Base-by-base conservation (phyloP, 2,329 filamentous ascomycete species). In the Colletotrichum euphorbiae region DNA sequence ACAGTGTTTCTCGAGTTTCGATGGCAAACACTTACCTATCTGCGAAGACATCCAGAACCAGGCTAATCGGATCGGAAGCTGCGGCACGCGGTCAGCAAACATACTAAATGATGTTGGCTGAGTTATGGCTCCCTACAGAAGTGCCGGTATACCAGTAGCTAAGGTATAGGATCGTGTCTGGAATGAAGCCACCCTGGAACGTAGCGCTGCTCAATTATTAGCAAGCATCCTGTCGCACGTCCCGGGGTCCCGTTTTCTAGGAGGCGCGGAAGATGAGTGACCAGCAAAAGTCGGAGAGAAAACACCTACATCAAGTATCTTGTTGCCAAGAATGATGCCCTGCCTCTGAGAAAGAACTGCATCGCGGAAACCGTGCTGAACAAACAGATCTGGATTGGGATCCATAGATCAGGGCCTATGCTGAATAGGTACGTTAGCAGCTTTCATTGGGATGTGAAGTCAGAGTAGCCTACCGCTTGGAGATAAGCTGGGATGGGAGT, bases 141-240 rank as follows among this genome's bases (percentile, higher is more conserved):
- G 48, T 84, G 2, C 87, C 85, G 11, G 86, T 92, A 77, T 92
- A 93, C 78, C 89, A 93, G 75, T 93, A 93, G 31, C 85, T 88
- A 2, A 92, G 54, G 11, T 68, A 68, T 3, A 68, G 7, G 19
- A 68, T 68, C 9, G 65, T 64, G 13, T 68, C 65, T 24, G 61
- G 82, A 38, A 84, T 84, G 65, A 84, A 84, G 1, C 82, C 82
- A 3, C 82, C 82, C 51, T 84, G 81, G 1, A 84, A 68, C 9
- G 60, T 54, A 11, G 65, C 65, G 4, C 65, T 68, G 4, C 28
- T 28, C 28, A 7, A 28, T 28, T 28, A 6, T 28, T 28, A 28
- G 24, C 24, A 24, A 24, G 21, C 3, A 24, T 24, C 21, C 21
- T 24, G 4, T 24, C 21, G 21, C 21, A 24, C 3, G 3, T 24